Evolutionary conservation across 352 stramenopile genomes (phyloP), one percentile per base, ranked within the genome.

Genomic region (Globisporangium uncinulatum): DNA sequence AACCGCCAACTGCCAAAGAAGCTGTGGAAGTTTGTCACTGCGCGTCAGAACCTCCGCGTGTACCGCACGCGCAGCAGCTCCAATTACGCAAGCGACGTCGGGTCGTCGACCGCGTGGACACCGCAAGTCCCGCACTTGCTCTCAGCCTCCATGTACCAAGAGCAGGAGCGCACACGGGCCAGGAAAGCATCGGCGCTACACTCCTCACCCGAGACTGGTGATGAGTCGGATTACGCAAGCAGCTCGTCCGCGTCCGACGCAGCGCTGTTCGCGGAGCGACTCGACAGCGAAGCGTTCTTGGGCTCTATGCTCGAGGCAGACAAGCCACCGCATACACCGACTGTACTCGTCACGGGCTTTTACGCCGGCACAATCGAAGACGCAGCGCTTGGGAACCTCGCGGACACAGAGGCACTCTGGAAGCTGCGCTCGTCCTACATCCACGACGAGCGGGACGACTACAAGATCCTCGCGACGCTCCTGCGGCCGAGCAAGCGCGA

Each of bases 371-470:
- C 46, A 15, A 15, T 39, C 46, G 46, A 51, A 43, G 73, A 83
- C 52, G 65, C 63, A 21, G 66, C 70, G 21, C 47, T 80, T n/a
- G 73, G 71, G 6, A 74, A 69, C 47, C 39, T 80, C 17, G 71
- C 73, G 31, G 63, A 78, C 50, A 74, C 66, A 11, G 62, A 78
- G n/a, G 54, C 67, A 43, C 59, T 70, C 32, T 78, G 61, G 45
- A 63, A 66, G 45, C 69, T 74, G 60, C 73, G 73, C 3, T 61
- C 71, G 51, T 64, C 67, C 24, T 79, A 78, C 46, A 50, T 81
- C 7, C 57, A 59, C 29, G 72, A 72, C 42, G 66, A 75, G 32
- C 58, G 71, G 17, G 69, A 77, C 17, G 65, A 75, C 51, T 66
- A 61, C 29, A 69, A 65, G 21, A 58, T 81, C 53, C 59, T 84